These are phyloP conservation scores for Leucocoprinus leucothites DNA, from an alignment of 768 basidiomycete genomes.

Conservation along the genomic window DNA sequence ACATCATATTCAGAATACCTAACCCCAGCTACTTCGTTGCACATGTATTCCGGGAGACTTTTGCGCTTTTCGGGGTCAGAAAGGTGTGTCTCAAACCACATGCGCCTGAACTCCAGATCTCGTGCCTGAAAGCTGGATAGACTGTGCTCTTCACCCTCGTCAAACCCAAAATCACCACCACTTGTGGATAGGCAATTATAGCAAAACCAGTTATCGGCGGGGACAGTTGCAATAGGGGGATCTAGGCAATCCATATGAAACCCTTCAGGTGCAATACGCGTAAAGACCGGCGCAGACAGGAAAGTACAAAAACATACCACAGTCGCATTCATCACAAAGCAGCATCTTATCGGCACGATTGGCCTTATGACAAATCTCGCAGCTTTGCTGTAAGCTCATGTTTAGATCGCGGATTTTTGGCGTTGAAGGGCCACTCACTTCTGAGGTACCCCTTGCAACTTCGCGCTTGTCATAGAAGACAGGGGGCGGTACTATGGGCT, in stretches of 20 bases:
- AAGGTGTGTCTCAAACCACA: constrained; percentile 80
- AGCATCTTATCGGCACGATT: constrained; percentile 90
- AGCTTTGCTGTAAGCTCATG: constrained; percentile 57
- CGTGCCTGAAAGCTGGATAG: constrained; percentile 89
- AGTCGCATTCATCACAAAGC: constrained; percentile 51
- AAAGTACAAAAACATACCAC: constrained; percentile 30
- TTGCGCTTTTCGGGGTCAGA: constrained; percentile 32
- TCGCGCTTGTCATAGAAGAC: constrained; percentile 48
- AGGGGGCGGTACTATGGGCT: constrained; percentile 40
- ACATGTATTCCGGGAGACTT: constrained; percentile 44
- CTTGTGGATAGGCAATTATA: constrained; percentile 87
- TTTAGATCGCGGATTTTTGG: constrained; percentile 19
- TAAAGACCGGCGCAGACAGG: constrained; percentile 6
- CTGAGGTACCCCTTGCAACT: constrained; percentile 42
- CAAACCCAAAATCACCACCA: constrained; percentile 96
- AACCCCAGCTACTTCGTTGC: constrained; percentile 53
- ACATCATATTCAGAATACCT: constrained; percentile 86
- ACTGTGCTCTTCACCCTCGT: constrained; percentile 95
- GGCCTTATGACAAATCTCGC: constrained; percentile 91
- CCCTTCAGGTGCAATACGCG: constrained; percentile 41
- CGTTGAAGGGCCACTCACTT: constrained; percentile 42
- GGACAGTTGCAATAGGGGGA: constrained; percentile 81
- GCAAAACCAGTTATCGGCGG: constrained; percentile 96
- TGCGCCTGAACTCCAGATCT: constrained; percentile 81
- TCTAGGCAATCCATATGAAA: constrained; percentile 98